Conservation (phyloP, 345 rosid genomes). For the Salix viminalis region DNA sequence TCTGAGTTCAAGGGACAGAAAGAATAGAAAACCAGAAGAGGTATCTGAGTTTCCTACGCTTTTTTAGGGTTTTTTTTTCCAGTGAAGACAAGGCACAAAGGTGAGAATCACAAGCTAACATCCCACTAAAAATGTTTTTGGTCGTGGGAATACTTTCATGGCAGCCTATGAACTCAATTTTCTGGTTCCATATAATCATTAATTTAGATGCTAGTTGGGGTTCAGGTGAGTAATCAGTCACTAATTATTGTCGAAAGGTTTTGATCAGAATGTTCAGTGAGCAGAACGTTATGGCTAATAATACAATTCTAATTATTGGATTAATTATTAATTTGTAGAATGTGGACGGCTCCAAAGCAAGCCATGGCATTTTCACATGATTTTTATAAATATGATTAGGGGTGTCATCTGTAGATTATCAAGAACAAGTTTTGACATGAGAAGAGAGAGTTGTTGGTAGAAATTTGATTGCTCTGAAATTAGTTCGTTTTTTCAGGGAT, state of each 20-base stretch:
- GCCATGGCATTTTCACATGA: not conserved
- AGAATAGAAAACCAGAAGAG: not conserved
- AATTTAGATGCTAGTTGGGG: not conserved
- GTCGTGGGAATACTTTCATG: not conserved
- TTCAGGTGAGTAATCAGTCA: not conserved
- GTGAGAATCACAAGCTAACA: conserved; percentile 5
- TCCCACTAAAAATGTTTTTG: not conserved
- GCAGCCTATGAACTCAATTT: not conserved
- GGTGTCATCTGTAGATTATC: too few species aligned
- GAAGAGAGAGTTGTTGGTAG: too few species aligned
- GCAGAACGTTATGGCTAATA: not conserved
- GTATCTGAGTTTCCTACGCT: not conserved
- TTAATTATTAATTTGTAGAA: not conserved
- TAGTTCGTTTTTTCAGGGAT: too few species aligned
- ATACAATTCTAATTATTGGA: not conserved
- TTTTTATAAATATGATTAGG: too few species aligned
- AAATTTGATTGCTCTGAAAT: too few species aligned
- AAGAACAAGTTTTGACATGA: too few species aligned
- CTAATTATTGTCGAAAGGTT: conserved; percentile 13
- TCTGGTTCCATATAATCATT: not conserved
- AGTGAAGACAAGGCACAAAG: conserved; percentile 18
- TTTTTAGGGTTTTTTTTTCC: not conserved
- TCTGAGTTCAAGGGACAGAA: conserved; percentile 19
- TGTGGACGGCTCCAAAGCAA: not conserved
- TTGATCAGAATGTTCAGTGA: not conserved